Base-by-base conservation (phyloP, 148 eudicot species). In the Persicaria tinctoria region DNA sequence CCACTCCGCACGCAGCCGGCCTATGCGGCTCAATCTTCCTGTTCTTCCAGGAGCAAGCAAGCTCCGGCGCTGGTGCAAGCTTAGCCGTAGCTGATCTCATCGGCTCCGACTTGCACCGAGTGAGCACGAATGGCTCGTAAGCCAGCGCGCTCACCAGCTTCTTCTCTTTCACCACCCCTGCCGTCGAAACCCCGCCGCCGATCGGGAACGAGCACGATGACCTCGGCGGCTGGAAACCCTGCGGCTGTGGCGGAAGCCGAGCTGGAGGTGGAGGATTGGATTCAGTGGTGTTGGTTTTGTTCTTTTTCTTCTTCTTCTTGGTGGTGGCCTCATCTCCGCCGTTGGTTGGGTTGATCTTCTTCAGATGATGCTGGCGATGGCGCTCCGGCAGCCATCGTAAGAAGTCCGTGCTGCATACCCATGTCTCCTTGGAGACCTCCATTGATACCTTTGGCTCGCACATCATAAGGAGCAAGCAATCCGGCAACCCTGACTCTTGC, bases 381-480 rank as follows among this genome's bases (percentile, higher is more conserved):
- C 84, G 84, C 80, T 86, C 85, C 5, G 93, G 93, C 2, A 81
- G 80, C 78, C 93, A 83, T 41, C 96, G 75, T 79, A 83, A 55
- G 84, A 94, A 94, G 57, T 94, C 98, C 0, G 88, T 89, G 74
- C 87, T 83, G 78, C 92, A 86, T 4, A 94, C 91, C 98, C 98
- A 94, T 13, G 98, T 94, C 73, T 94, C 98, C 68, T 90, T 88
- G 0, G 96, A 94, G 5, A 94, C 98, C 76, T 94, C 98, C 98
- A 94, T 94, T 27, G 98, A 94, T 2, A 94, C 80, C 84, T 94
- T 94, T 1, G 97, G 97, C 83, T 94, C 98, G 41, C 90, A 89
- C 92, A 89, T 90, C 98, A 94, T 94, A 48, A 94, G 73, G 14
- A 94, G 79, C 76, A 94, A 82, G 82, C 98, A 94, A 32, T 94